These are phyloP conservation scores for Rhizopus sp. DNA, from an alignment of 371 early-diverging fungal genomes.

Conservation along the genomic window DNA sequence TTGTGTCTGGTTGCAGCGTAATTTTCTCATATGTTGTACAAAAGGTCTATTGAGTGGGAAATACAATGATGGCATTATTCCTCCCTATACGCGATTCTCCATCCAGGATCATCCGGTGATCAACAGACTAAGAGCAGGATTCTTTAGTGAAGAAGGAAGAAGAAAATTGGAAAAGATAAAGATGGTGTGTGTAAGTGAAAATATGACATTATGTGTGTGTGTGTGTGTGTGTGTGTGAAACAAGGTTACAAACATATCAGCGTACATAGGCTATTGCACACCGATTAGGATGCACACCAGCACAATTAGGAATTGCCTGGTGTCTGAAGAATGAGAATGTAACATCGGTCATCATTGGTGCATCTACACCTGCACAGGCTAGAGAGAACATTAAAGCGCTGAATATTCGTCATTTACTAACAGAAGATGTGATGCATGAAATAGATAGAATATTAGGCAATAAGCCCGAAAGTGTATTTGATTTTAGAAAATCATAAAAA, in stretches of 20 bases:
- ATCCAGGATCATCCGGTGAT: constrained; percentile 67
- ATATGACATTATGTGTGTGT: not conserved
- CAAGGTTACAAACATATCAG: not conserved
- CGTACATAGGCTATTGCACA: constrained; percentile 60
- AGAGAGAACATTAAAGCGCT: constrained; percentile 75
- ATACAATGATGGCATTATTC: constrained; percentile 71
- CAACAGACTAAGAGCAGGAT: constrained; percentile 58
- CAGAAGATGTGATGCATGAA: constrained; percentile 65
- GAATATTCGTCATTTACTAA: constrained; percentile 60
- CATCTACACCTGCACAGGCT: constrained; percentile 72
- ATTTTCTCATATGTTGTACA: not conserved
- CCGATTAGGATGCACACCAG: constrained; percentile 64
- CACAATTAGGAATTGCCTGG: constrained; percentile 86
- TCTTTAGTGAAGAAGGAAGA: constrained; percentile 67
- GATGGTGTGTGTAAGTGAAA: constrained; percentile 47
- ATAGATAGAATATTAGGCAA: constrained; percentile 72
- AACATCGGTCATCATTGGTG: constrained; percentile 71
- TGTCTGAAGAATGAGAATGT: constrained; percentile 66
- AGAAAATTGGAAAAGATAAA: constrained; percentile 53
- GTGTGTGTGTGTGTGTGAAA: too few relatives aligned
- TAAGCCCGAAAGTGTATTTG: constrained; percentile 67
- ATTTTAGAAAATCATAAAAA: constrained; percentile 58
- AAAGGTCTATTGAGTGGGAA: constrained; percentile 71
- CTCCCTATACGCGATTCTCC: constrained; percentile 71
- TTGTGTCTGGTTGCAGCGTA: not conserved